phyloP scores from a whole-genome alignment of 2,329 filamentous ascomycete genomes.

The Colletotrichum siamense region DNA sequence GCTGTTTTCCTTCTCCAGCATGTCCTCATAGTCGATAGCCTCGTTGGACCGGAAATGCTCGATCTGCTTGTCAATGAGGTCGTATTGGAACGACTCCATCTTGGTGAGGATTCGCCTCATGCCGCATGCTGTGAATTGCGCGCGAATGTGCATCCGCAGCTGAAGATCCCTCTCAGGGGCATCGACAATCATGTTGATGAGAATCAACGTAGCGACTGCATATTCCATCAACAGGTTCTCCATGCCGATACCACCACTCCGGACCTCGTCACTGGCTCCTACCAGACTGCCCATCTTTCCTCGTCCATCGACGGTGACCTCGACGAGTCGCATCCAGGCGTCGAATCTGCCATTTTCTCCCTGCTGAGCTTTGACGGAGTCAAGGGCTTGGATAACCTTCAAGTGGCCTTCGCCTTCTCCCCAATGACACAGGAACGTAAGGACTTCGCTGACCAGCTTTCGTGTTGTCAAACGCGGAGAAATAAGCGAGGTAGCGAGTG shows the following conservation, averaged over 20 bases:
- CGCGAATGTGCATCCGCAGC: conserved; percentile 89
- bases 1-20: conserved; percentile 88
- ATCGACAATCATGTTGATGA: conserved; percentile 97
- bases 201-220: conserved; percentile 89
- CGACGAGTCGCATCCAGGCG: conserved; percentile 97
- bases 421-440: conserved; percentile 97
- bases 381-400: conserved; percentile 92
- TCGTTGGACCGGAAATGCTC: conserved; percentile 93
- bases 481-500: conserved; percentile 84
- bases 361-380: conserved; percentile 85
- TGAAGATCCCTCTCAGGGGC: conserved; percentile 88
- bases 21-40: conserved; percentile 97
- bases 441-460: conserved; percentile 93
- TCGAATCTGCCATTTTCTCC: conserved; percentile 96
- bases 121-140: conserved; percentile 94
- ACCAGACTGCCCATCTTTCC: conserved; percentile 99
- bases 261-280: conserved; percentile 93
- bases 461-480: conserved; percentile 89
- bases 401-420: conserved; percentile 85
- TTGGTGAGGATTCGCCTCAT: conserved; percentile 93
- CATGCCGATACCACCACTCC: conserved; percentile 96
- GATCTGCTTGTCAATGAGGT: conserved; percentile 97
- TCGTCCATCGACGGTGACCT: conserved; percentile 94
- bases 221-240: conserved; percentile 99
- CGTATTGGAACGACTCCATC: conserved; percentile 99